Percentiles rank a stretch among this genome's conserved stretches.
These are phyloP conservation scores for Paramyrothecium roridum DNA, from an alignment of 2,329 filamentous ascomycete species.

Conservation along the genomic window DNA sequence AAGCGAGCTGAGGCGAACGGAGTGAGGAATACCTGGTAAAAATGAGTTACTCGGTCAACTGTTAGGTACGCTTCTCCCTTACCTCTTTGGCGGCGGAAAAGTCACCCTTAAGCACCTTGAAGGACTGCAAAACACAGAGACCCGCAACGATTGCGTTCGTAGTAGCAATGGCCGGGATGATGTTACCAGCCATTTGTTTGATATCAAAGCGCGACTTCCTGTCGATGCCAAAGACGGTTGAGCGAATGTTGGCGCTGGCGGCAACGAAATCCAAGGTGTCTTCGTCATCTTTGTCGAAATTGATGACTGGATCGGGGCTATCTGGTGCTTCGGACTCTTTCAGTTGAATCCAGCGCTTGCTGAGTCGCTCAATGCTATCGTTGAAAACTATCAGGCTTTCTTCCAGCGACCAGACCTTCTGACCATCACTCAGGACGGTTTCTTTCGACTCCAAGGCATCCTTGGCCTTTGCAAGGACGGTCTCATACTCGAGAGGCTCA, in stretches of 20 bases:
- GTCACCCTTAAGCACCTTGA: conserved; percentile 79
- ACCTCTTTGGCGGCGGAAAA: conserved; percentile 73
- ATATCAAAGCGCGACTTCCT: conserved; percentile 90
- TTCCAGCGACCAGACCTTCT: conserved; percentile 73
- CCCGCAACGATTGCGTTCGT: conserved; percentile 96
- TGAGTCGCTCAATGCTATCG: conserved; percentile 76
- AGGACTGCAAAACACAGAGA: conserved; percentile 86
- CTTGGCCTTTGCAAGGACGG: conserved; percentile 50
- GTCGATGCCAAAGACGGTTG: conserved; percentile 85
- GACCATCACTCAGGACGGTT: conserved; percentile 60
- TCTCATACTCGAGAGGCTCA: conserved; percentile 67
- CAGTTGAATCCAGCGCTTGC: conserved; percentile 66
- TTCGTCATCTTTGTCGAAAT: conserved; percentile 94
- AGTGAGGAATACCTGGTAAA: conserved; percentile 69
- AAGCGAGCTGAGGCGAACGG: conserved; percentile 58
- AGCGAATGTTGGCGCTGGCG: conserved; percentile 84
- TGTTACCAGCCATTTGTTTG: conserved; percentile 99
- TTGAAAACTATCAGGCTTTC: conserved; percentile 87
- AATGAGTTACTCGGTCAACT: background rate
- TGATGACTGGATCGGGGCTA: conserved; percentile 62
- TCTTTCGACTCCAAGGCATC: conserved; percentile 49
- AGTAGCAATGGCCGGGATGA: conserved; percentile 96
- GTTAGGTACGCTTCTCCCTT: conserved; percentile 10
- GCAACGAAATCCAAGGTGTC: conserved; percentile 95
- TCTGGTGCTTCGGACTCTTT: conserved; percentile 47